Conservation (phyloP, 805 yeast genomes). For the Blastobotrys terrestris region DNA sequence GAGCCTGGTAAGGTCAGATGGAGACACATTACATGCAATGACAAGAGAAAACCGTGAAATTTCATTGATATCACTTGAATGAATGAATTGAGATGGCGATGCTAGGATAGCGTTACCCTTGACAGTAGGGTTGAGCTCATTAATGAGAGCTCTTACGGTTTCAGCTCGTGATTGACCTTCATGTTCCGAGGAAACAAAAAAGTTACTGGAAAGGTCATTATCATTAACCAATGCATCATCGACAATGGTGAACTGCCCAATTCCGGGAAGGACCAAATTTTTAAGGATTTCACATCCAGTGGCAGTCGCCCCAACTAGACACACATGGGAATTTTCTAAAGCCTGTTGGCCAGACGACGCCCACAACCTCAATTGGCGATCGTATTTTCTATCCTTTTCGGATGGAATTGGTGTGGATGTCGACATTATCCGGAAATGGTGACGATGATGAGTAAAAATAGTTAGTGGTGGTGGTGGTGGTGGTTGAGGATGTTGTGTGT, state of each 20-base stretch:
- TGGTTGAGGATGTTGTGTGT: too few species aligned
- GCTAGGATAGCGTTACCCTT: slow-evolving; percentile 28
- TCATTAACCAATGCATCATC: slow-evolving; percentile 39
- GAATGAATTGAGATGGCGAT: not conserved
- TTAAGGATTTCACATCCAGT: slow-evolving; percentile 62
- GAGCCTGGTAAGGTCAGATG: slow-evolving; percentile 13
- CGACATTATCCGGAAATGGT: not conserved
- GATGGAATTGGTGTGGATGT: slow-evolving; percentile 7
- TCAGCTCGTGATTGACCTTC: slow-evolving; percentile 39
- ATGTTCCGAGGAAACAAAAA: slow-evolving; percentile 47
- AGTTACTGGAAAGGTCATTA: slow-evolving; percentile 50
- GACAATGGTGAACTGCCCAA: slow-evolving; percentile 58
- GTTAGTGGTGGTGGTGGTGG: too few species aligned
- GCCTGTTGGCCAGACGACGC: slow-evolving; percentile 64
- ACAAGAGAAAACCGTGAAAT: slow-evolving; percentile 38
- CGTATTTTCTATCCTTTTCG: slow-evolving; percentile 46
- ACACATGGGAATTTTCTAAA: slow-evolving; percentile 51
- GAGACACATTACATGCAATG: slow-evolving; percentile 37
- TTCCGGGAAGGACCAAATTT: slow-evolving; percentile 69
- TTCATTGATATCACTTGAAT: slow-evolving; percentile 33
- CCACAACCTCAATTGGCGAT: slow-evolving; percentile 88
- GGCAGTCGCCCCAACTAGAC: slow-evolving; percentile 52
- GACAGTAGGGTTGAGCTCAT: slow-evolving; percentile 59
- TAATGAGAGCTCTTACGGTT: slow-evolving; percentile 37
- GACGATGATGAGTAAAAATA: not conserved